Evolutionary conservation across 2,329 filamentous ascomycete species (phyloP).

Genomic region (Phialophora verrucosa): DNA sequence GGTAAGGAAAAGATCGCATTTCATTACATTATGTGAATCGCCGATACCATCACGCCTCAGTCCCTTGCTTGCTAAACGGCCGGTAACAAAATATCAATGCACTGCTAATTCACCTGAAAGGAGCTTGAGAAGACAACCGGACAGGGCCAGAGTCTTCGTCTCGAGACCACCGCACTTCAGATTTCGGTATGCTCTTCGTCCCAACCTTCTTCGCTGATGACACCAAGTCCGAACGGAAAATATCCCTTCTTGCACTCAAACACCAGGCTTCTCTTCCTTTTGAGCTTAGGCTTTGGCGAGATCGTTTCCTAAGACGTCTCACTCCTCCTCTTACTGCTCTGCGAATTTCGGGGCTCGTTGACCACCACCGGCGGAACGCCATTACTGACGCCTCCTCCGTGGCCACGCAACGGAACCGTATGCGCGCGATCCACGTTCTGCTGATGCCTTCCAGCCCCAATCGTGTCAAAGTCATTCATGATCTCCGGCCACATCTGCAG

Average conservation of each 20-base stretch:
- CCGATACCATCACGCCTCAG: neutral
- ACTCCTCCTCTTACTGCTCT: conserved; percentile 22
- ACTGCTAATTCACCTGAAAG: neutral
- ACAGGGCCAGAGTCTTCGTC: neutral
- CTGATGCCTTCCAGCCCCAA: conserved; percentile 23
- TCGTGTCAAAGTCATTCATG: conserved; percentile 29
- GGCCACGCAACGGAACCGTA: conserved; percentile 13
- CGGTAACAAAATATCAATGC: neutral
- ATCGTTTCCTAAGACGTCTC: conserved; percentile 15
- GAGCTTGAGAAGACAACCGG: neutral
- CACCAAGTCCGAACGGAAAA: neutral
- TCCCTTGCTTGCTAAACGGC: neutral
- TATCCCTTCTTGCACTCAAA: neutral
- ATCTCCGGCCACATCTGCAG: conserved; percentile 37
- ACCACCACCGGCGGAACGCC: neutral
- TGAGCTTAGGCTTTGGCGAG: neutral
- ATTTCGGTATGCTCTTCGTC: conserved; percentile 1
- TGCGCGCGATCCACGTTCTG: conserved; percentile 17
- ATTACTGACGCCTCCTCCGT: neutral
- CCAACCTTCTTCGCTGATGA: neutral
- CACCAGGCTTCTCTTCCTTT: neutral
- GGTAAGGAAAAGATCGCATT: neutral
- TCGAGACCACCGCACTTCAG: neutral
- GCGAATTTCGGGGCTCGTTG: conserved; percentile 20
- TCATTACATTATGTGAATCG: neutral